These are phyloP conservation scores for Suillus plorans DNA, from an alignment of 768 basidiomycete species.

Conservation along the genomic window DNA sequence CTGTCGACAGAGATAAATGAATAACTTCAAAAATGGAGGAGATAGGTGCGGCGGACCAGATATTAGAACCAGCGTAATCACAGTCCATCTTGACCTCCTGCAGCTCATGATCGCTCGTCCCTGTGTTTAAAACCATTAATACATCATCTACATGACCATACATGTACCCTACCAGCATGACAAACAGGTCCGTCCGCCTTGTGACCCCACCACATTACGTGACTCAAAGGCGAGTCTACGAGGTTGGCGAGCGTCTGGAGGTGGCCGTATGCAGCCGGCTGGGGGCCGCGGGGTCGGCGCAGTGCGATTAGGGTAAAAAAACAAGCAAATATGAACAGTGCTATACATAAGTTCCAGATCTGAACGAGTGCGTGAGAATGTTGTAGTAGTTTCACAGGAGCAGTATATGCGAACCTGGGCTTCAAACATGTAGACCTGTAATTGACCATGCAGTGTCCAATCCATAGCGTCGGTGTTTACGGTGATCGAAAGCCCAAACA, in stretches of 20 bases:
- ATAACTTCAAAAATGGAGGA: background rate
- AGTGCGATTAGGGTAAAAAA: conserved; percentile 12
- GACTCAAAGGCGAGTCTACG: conserved; percentile 14
- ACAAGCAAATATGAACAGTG: conserved; percentile 20
- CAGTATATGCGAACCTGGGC: conserved; percentile 17
- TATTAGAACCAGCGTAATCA: conserved; percentile 15
- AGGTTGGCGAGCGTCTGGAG: conserved; percentile 26
- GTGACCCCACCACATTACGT: conserved; percentile 30
- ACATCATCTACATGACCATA: background rate
- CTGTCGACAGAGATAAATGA: background rate
- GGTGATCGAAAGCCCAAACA: conserved; percentile 8
- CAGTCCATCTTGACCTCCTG: conserved; percentile 19
- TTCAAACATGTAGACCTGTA: conserved; percentile 2
- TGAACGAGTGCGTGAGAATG: conserved; percentile 4
- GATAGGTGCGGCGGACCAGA: background rate
- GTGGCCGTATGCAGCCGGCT: conserved; percentile 34
- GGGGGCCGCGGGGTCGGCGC: conserved; percentile 21
- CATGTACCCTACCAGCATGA: conserved; percentile 20
- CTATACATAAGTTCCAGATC: conserved; percentile 24
- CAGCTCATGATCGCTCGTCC: conserved; percentile 24
- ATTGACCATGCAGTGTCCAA: background rate
- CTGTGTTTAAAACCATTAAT: conserved; percentile 8
- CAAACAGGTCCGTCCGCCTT: conserved; percentile 12
- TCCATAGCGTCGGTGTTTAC: background rate
- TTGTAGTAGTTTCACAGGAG: background rate